Base-by-base conservation (phyloP, 2,329 filamentous ascomycete genomes). In the Penicillium olsonii region DNA sequence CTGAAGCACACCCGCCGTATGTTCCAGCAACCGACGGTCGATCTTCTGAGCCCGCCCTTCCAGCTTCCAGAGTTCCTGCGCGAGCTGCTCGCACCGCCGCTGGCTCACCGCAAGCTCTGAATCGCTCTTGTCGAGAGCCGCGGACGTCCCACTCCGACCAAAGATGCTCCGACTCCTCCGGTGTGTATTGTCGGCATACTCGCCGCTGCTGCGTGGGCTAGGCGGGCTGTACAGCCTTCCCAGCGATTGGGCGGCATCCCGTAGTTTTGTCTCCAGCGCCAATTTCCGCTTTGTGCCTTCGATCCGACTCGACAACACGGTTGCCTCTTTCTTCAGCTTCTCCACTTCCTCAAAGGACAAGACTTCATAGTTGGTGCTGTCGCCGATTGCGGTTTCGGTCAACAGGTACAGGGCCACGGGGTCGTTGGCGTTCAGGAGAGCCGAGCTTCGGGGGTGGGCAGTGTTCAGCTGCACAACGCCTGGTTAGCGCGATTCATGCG, bases 281-380 rank as follows among this genome's bases (percentile, higher is more conserved):
- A 99, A 79, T 71, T 92, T 96, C 52, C 90, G 83, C 58, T 87
- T 84, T 17, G 90, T 85, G 31, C 89, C 86, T 54, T 92, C 88
- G 58, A 96, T 85, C n/a, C 90, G 87, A 64, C 85, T 83, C 20
- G 81, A 79, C 42, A 97, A 73, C 29, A 84, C 77, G 50, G 84
- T 82, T 55, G 86, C 83, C 75, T 96, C 90, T 69, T 91, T 95
- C 78, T 97, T 99, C 62, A 97, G 74, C 39, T 84, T 81, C 58
- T 97, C 94, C 24, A 96, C 87, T 72, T 97, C 92, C 67, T 96
- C 91, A 60, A 92, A 88, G 0, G 92, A 90, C 53, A 99, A 70
- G 19, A 99, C 85, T 65, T 92, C 86, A 68, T 86, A 99, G 61
- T 85, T 77, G 65, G 85, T 87, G 75, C 91, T 95, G 72, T 99